Percentiles rank a stretch among this genome's conserved stretches.
phyloP scores from a whole-genome alignment of 2,329 filamentous ascomycete genomes.

The Epicoccum sorghinum region DNA sequence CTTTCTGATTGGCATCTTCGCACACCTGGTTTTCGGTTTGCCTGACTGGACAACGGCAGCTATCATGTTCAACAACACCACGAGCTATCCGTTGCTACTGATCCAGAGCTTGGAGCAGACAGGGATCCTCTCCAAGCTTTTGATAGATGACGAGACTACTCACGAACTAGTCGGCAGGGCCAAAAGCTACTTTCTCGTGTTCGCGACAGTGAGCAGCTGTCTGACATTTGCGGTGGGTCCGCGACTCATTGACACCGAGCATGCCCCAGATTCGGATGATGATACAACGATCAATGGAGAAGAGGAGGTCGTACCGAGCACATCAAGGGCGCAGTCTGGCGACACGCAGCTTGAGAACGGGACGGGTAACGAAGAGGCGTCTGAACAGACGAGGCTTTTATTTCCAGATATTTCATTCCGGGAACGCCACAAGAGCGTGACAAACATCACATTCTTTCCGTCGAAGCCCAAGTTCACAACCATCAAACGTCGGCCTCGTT shows the following conservation, averaged over 20 bases:
- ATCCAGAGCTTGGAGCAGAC: slow-evolving; percentile 60
- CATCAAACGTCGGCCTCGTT: slow-evolving; percentile 29
- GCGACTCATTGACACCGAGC: slow-evolving; percentile 57
- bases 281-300: slow-evolving; percentile 16
- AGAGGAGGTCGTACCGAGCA: neutral
- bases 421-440: slow-evolving; percentile 24
- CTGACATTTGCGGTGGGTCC: slow-evolving; percentile 69
- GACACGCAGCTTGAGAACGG: slow-evolving; percentile 6
- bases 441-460: slow-evolving; percentile 39
- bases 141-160: slow-evolving; percentile 53
- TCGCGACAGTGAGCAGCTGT: slow-evolving; percentile 66
- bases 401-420: neutral
- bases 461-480: slow-evolving; percentile 35
- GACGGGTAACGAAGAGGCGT: neutral
- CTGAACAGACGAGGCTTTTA: slow-evolving; percentile 26
- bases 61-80: slow-evolving; percentile 63
- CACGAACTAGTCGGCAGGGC: slow-evolving; percentile 61
- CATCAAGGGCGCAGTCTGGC: neutral
- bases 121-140: slow-evolving; percentile 58
- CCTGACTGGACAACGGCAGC: slow-evolving; percentile 61
- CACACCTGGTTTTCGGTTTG: slow-evolving; percentile 53
- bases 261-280: slow-evolving; percentile 35
- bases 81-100: slow-evolving; percentile 57
- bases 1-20: slow-evolving; percentile 53
- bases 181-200: slow-evolving; percentile 70